Percentiles rank a stretch among this genome's conserved stretches.
Conservation (phyloP, 331 rosid genomes). For the Erythrophleum ivorense region DNA sequence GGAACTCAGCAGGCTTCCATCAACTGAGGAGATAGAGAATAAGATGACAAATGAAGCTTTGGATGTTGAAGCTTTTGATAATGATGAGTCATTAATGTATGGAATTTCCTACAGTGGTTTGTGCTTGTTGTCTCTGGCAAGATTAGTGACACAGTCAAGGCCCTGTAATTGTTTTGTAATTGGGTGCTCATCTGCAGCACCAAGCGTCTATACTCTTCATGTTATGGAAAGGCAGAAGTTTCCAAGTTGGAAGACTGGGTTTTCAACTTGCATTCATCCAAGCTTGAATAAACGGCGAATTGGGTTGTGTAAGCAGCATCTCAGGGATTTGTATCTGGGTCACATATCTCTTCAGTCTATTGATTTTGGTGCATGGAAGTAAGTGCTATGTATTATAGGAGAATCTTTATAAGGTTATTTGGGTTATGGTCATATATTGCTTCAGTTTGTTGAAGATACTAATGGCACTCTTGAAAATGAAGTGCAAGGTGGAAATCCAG, state of each 20-base stretch:
- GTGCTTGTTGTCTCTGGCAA: conserved; percentile 76
- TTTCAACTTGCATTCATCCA: conserved; percentile 85
- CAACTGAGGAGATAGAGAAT: conserved; percentile 57
- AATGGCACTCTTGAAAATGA: conserved; percentile 58
- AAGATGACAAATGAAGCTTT: conserved; percentile 51
- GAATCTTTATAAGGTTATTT: conserved; percentile 25
- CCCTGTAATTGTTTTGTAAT: conserved; percentile 82
- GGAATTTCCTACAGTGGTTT: conserved; percentile 81
- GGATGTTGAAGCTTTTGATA: conserved; percentile 57
- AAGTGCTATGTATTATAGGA: conserved; percentile 36
- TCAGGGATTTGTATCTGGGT: conserved; percentile 80
- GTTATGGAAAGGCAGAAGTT: conserved; percentile 94
- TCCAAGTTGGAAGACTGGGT: conserved; percentile 97
- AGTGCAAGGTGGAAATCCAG: conserved; percentile 56
- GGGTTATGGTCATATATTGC: conserved; percentile 27
- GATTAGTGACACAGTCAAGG: conserved; percentile 77
- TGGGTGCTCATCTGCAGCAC: conserved; percentile 75
- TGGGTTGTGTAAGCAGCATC: conserved; percentile 82
- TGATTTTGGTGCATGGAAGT: conserved; percentile 85
- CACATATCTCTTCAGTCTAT: conserved; percentile 84
- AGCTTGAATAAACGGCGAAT: conserved; percentile 76
- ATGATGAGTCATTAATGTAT: conserved; percentile 76
- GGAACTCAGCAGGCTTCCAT: conserved; percentile 73
- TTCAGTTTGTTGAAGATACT: conserved; percentile 49
- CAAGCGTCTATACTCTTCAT: conserved; percentile 77